Conservation (phyloP, 345 rosid species). For the Rhodomyrtus tomentosa region DNA sequence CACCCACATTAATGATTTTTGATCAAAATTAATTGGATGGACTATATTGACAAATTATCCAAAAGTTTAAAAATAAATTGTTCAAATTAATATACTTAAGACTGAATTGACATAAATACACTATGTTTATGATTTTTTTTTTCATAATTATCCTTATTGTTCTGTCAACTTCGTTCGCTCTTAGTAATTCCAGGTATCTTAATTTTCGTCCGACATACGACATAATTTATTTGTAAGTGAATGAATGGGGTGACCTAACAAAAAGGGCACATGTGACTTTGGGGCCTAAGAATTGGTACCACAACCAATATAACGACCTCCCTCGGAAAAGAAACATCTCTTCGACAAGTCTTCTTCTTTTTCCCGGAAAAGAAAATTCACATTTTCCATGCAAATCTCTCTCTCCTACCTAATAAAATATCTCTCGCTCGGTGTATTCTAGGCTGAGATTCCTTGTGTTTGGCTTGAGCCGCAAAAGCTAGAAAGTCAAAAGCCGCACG, state of each 20-base stretch:
- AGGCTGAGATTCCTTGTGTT: neutral
- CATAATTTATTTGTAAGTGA: neutral
- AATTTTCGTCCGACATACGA: neutral
- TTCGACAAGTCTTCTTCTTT: neutral
- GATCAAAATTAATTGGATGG: accelerated
- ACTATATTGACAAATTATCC: neutral
- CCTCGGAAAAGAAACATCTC: neutral
- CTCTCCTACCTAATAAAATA: neutral
- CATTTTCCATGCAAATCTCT: slow-evolving; percentile 1
- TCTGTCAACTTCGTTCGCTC: neutral
- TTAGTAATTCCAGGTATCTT: neutral
- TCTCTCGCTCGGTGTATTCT: neutral
- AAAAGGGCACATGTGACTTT: neutral
- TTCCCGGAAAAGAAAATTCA: neutral
- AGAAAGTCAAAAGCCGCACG: neutral
- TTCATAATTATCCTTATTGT: accelerated
- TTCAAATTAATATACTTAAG: accelerated
- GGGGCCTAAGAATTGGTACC: neutral
- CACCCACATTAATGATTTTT: neutral
- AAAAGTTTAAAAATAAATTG: accelerated
- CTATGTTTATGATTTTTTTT: neutral
- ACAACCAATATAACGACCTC: neutral
- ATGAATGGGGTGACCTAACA: neutral
- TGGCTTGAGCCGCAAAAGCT: neutral
- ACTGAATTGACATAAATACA: neutral